Percentiles rank a stretch among this genome's conserved stretches.
phyloP scores from a whole-genome alignment of 1,284 basidiomycete species.

The Austroboletus niveus region DNA sequence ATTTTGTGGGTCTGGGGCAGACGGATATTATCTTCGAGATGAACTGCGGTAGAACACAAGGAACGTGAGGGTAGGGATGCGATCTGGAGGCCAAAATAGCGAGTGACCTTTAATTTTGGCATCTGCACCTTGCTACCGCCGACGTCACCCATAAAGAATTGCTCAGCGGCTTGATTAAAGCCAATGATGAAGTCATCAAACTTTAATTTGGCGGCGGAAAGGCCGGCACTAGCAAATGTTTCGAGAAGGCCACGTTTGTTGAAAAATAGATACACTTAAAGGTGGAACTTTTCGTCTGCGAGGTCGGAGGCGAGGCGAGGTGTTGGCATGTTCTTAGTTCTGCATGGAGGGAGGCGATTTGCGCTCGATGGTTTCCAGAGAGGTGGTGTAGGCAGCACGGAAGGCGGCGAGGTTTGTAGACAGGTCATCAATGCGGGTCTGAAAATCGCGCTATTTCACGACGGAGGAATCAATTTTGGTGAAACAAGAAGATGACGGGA shows the following conservation, averaged over 20 bases:
- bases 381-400: slow-evolving; percentile 22
- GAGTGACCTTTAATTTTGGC: slow-evolving; percentile 66
- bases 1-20: slow-evolving; percentile 60
- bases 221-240: slow-evolving; percentile 44
- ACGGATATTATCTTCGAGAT: slow-evolving; percentile 59
- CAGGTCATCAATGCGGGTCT: slow-evolving; percentile 21
- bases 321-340: slow-evolving; percentile 44
- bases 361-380: slow-evolving; percentile 19
- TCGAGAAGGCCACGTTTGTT: slow-evolving; percentile 60
- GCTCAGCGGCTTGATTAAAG: slow-evolving; percentile 62
- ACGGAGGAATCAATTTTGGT: slow-evolving; percentile 28
- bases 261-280: slow-evolving; percentile 64
- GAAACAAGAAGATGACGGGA: background rate
- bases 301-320: slow-evolving; percentile 37
- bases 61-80: slow-evolving; percentile 9
- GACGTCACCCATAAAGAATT: slow-evolving; percentile 70
- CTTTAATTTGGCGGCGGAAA: slow-evolving; percentile 38
- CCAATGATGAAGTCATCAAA: slow-evolving; percentile 65
- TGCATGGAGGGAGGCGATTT: slow-evolving; percentile 16
- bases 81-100: background rate
- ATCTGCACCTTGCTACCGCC: slow-evolving; percentile 68
- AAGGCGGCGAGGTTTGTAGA: slow-evolving; percentile 26
- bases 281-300: slow-evolving; percentile 47
- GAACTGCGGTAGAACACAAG: slow-evolving; percentile 36
- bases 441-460: slow-evolving; percentile 23